Percentiles rank a stretch among this genome's conserved stretches.
These are phyloP conservation scores for Mucor velutinosus DNA, from an alignment of 371 early-diverging fungal genomes.

Conservation along the genomic window DNA sequence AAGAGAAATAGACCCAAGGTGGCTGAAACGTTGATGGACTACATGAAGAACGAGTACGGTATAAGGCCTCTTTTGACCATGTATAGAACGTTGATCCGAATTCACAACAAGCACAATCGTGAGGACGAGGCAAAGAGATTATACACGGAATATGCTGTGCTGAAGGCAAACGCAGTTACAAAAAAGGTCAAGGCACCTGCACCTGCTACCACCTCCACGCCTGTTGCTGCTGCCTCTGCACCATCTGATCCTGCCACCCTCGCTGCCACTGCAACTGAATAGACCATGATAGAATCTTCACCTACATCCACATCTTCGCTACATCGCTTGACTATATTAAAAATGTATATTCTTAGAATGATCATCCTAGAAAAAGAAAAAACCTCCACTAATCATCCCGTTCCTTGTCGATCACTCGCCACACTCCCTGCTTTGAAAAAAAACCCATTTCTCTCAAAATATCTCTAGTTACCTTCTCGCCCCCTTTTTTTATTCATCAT, in stretches of 20 bases:
- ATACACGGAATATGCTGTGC: slow-evolving; percentile 7
- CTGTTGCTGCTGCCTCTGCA: background rate
- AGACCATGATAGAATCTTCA: background rate
- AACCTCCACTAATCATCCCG: background rate
- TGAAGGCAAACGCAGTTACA: slow-evolving; percentile 7
- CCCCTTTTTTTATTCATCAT: background rate
- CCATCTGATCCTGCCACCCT: background rate
- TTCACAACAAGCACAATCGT: slow-evolving; percentile 38
- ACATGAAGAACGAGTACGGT: slow-evolving; percentile 41
- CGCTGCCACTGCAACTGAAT: background rate
- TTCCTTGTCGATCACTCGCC: background rate
- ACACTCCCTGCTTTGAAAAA: background rate
- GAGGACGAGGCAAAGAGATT: slow-evolving; percentile 42
- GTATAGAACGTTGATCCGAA: slow-evolving; percentile 43
- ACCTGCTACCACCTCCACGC: background rate
- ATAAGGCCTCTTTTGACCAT: slow-evolving; percentile 37
- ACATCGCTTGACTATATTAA: background rate
- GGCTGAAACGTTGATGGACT: slow-evolving; percentile 40
- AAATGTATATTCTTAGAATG: background rate
- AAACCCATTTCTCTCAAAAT: background rate
- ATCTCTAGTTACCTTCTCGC: background rate
- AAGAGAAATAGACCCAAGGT: slow-evolving; percentile 34
- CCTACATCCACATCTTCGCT: background rate
- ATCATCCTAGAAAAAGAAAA: background rate
- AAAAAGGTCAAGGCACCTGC: background rate